Evolutionary conservation across 2,329 filamentous ascomycete genomes (phyloP).

Genomic region (Metarhizium brunneum): DNA sequence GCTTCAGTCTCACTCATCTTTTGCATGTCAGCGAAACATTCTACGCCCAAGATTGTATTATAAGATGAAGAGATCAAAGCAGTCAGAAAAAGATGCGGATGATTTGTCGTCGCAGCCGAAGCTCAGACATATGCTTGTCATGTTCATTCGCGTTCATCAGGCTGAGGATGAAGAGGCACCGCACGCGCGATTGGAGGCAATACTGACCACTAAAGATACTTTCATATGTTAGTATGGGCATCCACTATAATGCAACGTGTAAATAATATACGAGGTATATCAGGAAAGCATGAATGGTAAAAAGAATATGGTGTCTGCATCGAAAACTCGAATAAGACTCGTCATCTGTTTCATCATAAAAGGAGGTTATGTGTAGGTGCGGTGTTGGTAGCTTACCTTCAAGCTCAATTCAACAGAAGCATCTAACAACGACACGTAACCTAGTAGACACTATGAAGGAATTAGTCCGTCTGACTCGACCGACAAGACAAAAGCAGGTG

Average conservation of each 20-base stretch:
- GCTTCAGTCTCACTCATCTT: not conserved
- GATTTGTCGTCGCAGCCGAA: slow-evolving; percentile 36
- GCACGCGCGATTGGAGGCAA: not conserved
- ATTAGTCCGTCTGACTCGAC: not conserved
- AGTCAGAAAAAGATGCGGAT: slow-evolving; percentile 18
- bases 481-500: slow-evolving; percentile 1
- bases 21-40: not conserved
- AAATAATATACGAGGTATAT: slow-evolving; percentile 14
- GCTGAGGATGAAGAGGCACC: slow-evolving; percentile 14
- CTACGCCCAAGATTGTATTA: slow-evolving; percentile 4
- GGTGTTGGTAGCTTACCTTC: slow-evolving; percentile 1
- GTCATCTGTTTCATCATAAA: slow-evolving; percentile 44
- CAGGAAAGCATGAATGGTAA: slow-evolving; percentile 66
- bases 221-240: slow-evolving; percentile 13
- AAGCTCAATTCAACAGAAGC: not conserved
- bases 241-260: not conserved
- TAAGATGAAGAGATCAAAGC: slow-evolving; percentile 8
- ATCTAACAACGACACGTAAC: not conserved
- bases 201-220: slow-evolving; percentile 14
- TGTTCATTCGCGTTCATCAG: slow-evolving; percentile 81
- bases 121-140: slow-evolving; percentile 99
- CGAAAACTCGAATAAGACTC: slow-evolving; percentile 68
- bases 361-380: not conserved
- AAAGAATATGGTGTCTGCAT: slow-evolving; percentile 57
- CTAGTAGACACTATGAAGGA: slow-evolving; percentile 7